A percentile compares a stretch with the other conserved stretches of the same genome.
phyloP scores from a whole-genome alignment of 495 filamentous ascomycete species.

The Penicillium crystallinum region DNA sequence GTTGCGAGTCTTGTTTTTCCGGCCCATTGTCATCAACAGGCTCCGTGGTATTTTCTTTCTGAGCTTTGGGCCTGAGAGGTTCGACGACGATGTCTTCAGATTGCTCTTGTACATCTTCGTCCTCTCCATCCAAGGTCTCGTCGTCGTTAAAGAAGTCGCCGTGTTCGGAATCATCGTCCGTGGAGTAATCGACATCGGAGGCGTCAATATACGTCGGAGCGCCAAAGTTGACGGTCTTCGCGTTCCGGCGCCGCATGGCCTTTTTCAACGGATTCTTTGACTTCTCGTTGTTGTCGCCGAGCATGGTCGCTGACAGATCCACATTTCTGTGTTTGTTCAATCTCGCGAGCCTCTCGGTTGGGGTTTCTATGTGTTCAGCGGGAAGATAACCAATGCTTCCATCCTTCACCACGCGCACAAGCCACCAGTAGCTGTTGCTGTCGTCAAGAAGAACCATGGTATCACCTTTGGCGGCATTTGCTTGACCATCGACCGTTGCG shows the following conservation, averaged over 20 bases:
- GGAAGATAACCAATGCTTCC: constrained; percentile 96
- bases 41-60: constrained; percentile 32
- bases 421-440: constrained; percentile 99
- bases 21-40: constrained; percentile 23
- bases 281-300: constrained; percentile 85
- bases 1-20: constrained; percentile 29
- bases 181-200: constrained; percentile 82
- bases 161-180: constrained; percentile 70
- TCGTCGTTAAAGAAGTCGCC: constrained; percentile 53
- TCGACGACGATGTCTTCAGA: constrained; percentile 44
- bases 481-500: constrained; percentile 95
- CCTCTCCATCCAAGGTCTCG: constrained; percentile 39
- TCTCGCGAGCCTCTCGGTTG: constrained; percentile 86
- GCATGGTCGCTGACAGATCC: constrained; percentile 91
- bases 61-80: constrained; percentile 38
- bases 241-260: constrained; percentile 79
- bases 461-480: constrained; percentile 96
- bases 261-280: constrained; percentile 85
- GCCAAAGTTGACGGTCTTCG: constrained; percentile 85
- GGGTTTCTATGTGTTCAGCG: constrained; percentile 97
- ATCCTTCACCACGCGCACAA: constrained; percentile 94
- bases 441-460: constrained; percentile 99
- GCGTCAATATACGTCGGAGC: constrained; percentile 86
- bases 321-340: constrained; percentile 98
- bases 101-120: constrained; percentile 34